These are phyloP conservation scores for Helicocarpus griseus DNA, from an alignment of 2,329 filamentous ascomycete genomes.

Conservation along the genomic window DNA sequence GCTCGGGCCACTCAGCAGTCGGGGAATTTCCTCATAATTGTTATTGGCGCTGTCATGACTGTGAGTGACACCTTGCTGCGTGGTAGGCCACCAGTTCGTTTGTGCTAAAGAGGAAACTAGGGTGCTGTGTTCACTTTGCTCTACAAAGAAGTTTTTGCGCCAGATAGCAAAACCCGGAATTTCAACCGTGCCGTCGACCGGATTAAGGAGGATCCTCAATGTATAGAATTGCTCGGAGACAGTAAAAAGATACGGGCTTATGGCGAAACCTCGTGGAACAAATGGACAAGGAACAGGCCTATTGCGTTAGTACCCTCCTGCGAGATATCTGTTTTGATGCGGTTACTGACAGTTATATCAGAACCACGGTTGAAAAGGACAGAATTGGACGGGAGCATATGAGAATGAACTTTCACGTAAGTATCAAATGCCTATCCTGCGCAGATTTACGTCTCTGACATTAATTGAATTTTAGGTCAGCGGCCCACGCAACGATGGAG, in stretches of 20 bases:
- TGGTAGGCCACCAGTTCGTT: slow-evolving; percentile 6
- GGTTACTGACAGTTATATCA: slow-evolving; percentile 30
- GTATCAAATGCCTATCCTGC: slow-evolving; percentile 16
- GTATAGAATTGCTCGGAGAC: slow-evolving; percentile 65
- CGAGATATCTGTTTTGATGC: background rate
- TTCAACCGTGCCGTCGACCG: slow-evolving; percentile 80
- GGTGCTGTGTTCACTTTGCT: slow-evolving; percentile 68
- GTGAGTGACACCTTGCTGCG: slow-evolving; percentile 37
- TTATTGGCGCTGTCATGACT: slow-evolving; percentile 66
- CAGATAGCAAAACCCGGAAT: slow-evolving; percentile 74
- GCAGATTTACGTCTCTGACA: background rate
- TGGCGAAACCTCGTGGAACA: slow-evolving; percentile 70
- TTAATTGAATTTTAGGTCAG: slow-evolving; percentile 50
- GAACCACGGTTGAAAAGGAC: slow-evolving; percentile 60
- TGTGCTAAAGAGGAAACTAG: slow-evolving; percentile 39
- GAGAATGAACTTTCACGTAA: slow-evolving; percentile 72
- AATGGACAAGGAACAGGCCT: slow-evolving; percentile 60
- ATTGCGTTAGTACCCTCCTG: slow-evolving; percentile 36
- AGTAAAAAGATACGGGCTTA: slow-evolving; percentile 66
- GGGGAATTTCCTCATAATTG: slow-evolving; percentile 72
- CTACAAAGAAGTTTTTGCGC: slow-evolving; percentile 72
- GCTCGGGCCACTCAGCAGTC: slow-evolving; percentile 81
- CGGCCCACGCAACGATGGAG: slow-evolving; percentile 63
- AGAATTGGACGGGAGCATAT: slow-evolving; percentile 68
- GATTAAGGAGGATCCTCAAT: slow-evolving; percentile 63